Percentiles rank a stretch among this genome's conserved stretches.
These are phyloP conservation scores for Cladorrhinum sp. DNA, from an alignment of 2,329 filamentous ascomycete genomes.

Conservation along the genomic window DNA sequence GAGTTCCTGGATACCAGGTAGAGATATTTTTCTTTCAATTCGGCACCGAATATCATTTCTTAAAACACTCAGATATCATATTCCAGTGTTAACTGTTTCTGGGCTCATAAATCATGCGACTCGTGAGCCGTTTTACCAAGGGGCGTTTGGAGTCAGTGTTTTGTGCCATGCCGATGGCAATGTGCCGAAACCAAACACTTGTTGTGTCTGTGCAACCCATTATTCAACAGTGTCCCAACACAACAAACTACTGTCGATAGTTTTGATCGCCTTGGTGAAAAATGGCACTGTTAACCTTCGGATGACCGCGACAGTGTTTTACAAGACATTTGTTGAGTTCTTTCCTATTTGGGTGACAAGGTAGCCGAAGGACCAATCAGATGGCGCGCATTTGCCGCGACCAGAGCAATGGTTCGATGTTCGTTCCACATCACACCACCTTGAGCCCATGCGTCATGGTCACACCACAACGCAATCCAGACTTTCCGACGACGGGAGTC, in stretches of 20 bases:
- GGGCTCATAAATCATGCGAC: no score
- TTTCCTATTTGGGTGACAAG: not conserved
- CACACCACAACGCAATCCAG: slow-evolving; percentile 15
- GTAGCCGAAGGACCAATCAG: slow-evolving; percentile 6
- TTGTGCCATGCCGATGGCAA: no score
- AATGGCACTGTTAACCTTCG: not conserved
- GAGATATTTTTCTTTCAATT: not conserved
- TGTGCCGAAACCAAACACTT: no score
- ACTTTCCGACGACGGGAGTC: not conserved
- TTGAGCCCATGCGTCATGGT: slow-evolving; percentile 16
- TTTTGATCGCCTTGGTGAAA: not conserved
- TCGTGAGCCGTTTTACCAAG: no score
- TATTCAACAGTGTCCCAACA: no score
- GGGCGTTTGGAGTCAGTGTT: no score
- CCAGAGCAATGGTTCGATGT: slow-evolving; percentile 16
- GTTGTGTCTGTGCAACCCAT: no score
- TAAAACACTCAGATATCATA: no score
- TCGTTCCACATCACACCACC: slow-evolving; percentile 19
- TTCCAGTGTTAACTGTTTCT: no score
- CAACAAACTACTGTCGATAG: no score
- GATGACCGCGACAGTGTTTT: not conserved
- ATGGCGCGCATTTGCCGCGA: not conserved
- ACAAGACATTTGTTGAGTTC: not conserved
- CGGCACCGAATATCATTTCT: no score
- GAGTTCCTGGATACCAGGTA: not conserved